Evolutionary conservation across 257 asterid species (phyloP), one percentile per base, ranked within the genome.

Genomic region (Craterostigma plantagineum): DNA sequence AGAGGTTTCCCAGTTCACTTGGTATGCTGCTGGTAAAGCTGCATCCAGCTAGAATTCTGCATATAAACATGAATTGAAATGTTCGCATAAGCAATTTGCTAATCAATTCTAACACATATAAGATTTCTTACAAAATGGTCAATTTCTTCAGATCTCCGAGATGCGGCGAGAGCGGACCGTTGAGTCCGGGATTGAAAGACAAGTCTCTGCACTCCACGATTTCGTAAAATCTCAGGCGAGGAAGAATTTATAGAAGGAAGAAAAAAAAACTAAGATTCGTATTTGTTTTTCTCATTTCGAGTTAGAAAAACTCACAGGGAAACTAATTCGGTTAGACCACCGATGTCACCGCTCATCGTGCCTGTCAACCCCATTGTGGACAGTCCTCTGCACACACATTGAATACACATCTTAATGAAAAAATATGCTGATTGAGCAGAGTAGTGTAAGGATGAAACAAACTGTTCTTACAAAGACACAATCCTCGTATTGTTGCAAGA

Each of bases 1-100:
- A 45, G 51, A 87, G 79, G 38, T 74, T 76, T 51, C 95, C 98
- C 45, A 87, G 41, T 55, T 87, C 93, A 61, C 56, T 60, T 33
- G 95, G 98, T 70, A 87, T 66, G 53, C 46, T 64, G 58, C 78
- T 78, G 16, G 73, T 69, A 58, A 87, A 82, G 69, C 93, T 52
- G 53, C 98, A 87, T 47, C 98, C 98, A 15, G 98, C 95, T 9
- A 87, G 69, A 60, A 87, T 87, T 61, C 98, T 87, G 82, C 49
- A 52, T 49, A 39, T 27, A 35, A n/a, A 57, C 8, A 34, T 15
- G 40, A 44, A 53, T 27, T 51, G 2, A 35, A 27, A 33, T 15
- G 45, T 11, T 33, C n/a, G 4, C 35, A 11, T 11, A 11, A 8
- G 16, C 1, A 8, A 3, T 12, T 14, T 11, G 11, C 23, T 11